These are phyloP conservation scores for Debaryomyces fabryi DNA, from an alignment of 1,139 yeast species.

Conservation along the genomic window DNA sequence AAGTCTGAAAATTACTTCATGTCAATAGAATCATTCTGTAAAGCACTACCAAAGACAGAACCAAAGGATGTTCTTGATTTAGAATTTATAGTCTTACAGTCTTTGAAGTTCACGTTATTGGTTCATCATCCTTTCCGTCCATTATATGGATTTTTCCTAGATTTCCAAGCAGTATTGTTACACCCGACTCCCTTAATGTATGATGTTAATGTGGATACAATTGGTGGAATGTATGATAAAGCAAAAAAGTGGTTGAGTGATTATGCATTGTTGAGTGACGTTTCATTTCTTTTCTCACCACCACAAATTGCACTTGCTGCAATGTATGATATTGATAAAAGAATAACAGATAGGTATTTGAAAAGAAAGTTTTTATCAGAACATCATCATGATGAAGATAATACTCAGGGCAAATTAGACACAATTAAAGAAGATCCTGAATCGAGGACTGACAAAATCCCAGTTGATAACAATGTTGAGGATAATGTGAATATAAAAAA, in stretches of 20 bases:
- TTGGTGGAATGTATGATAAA: constrained; percentile 63
- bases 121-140: constrained; percentile 91
- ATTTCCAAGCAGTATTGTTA: constrained; percentile 67
- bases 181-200: constrained; percentile 39
- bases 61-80: constrained; percentile 70
- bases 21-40: constrained; percentile 79
- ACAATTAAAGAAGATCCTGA: constrained; percentile 17
- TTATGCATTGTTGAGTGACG: constrained; percentile 71
- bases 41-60: constrained; percentile 65
- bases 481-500: constrained; percentile 4
- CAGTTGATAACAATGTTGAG: constrained; percentile 4
- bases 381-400: constrained; percentile 10
- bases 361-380: constrained; percentile 52
- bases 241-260: constrained; percentile 69
- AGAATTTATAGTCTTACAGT: constrained; percentile 76
- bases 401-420: constrained; percentile 15
- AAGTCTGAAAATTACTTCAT: constrained; percentile 91
- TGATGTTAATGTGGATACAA: constrained; percentile 43
- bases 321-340: constrained; percentile 64
- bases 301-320: constrained; percentile 95
- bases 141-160: constrained; percentile 88
- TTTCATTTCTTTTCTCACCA: constrained; percentile 77
- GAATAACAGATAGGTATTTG: constrained; percentile 67
- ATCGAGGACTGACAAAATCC: constrained; percentile 3
- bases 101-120: constrained; percentile 74